Evolutionary conservation across 2,329 filamentous ascomycete species (phyloP), one percentile per base, ranked within the genome.

Genomic region (Ophiostoma fasciatum): DNA sequence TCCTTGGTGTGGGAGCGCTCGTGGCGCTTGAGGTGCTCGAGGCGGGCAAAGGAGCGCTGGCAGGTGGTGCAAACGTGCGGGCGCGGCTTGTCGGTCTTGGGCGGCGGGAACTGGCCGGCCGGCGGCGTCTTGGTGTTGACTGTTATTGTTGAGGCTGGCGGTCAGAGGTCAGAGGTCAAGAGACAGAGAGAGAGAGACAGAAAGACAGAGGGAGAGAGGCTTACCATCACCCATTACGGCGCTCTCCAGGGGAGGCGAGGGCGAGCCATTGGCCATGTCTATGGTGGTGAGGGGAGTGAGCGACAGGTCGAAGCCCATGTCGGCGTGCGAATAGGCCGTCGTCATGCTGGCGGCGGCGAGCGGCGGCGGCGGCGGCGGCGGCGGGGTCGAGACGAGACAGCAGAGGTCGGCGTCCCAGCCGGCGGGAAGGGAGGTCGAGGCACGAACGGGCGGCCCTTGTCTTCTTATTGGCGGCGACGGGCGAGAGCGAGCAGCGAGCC

Each of bases 1-100:
- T 98, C 87, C 57, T 98, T 94, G 30, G 87, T 94, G 55, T 94
- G 87, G n/a, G 85, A 94, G 43, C 90, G 75, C 61, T 96, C 90
- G 59, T 98, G 90, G 42, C 90, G 80, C 63, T 98, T 98, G 47
- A 98, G 64, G 57, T 98, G 90, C 61, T 98, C 90, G 49, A 98
- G 64, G 42, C 90, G 78, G 40, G 90, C 90, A 57, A 98, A 98
- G 22, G 83, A 93, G 46, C 90, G 78, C 50, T 78, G 74, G 58
- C 90, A 98, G 32, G 87, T 96, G 28, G 68, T 75, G 63, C 90
- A 98, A 42, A 93, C 78, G 59, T 98, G 90, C 45, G 90, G 90
- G 45, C 88, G 75, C 38, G 90, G 90, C 64, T 96, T 98, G 60
- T 98, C 90, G 44, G 85, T 94, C 64, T 96, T 98, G 33, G 88